Percentiles rank a stretch among this genome's conserved stretches.
phyloP scores from a whole-genome alignment of 225 moss, liverwort and hornwort genomes.

The Pleurozium schreberi region DNA sequence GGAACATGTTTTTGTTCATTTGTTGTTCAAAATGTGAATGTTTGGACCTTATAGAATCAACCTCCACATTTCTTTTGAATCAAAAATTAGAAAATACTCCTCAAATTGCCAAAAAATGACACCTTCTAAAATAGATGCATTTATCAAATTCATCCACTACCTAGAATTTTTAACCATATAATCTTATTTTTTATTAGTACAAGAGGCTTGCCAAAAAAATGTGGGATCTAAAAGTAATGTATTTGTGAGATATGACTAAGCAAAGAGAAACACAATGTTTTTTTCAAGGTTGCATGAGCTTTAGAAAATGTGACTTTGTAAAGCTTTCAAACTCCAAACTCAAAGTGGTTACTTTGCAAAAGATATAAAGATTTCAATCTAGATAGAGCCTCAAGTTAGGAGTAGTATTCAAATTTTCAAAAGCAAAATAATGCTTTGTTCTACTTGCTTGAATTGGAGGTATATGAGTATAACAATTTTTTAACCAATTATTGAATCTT shows the following conservation, averaged over 20 bases:
- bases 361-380: neutral
- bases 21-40: neutral
- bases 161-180: neutral
- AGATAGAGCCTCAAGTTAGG: no score
- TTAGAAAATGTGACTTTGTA: neutral
- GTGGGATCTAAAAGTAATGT: neutral
- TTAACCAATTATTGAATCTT: no score
- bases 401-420: neutral
- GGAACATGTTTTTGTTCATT: neutral
- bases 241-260: no score
- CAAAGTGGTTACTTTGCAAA: neutral
- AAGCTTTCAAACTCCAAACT: neutral
- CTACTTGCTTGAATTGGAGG: neutral
- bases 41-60: neutral
- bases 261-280: neutral
- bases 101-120: rapidly evolving
- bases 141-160: neutral
- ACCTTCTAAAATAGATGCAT: neutral
- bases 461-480: no score
- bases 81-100: no score
- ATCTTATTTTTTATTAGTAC: neutral
- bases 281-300: neutral
- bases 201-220: neutral
- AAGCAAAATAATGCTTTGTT: neutral
- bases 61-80: rapidly evolving